A percentile compares a stretch with the other conserved stretches of the same genome.
These are phyloP conservation scores for Cercospora janseana DNA, from an alignment of 2,329 filamentous ascomycete species.

Conservation along the genomic window DNA sequence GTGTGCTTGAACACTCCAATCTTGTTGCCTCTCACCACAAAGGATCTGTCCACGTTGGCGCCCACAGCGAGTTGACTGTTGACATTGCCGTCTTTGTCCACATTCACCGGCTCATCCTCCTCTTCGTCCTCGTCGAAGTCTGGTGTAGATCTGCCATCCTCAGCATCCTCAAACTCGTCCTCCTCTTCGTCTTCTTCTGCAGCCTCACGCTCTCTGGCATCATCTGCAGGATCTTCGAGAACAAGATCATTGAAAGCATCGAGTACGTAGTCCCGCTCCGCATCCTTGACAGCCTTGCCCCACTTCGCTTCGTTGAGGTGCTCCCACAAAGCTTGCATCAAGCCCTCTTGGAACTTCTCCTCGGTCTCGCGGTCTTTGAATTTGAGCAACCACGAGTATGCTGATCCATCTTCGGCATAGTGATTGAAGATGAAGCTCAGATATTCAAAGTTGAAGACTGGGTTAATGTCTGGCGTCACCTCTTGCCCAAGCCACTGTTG, in stretches of 20 bases:
- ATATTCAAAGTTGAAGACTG: constrained; percentile 98
- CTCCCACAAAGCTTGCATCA: constrained; percentile 97
- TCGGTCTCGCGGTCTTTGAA: constrained; percentile 81
- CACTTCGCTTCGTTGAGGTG: constrained; percentile 92
- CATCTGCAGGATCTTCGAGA: constrained; percentile 73
- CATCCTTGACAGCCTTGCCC: constrained; percentile 79
- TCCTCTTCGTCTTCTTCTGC: constrained; percentile 56
- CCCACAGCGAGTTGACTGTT: constrained; percentile 95
- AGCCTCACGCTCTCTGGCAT: constrained; percentile 53
- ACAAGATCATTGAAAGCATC: constrained; percentile 93
- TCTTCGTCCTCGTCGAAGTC: constrained; percentile 69
- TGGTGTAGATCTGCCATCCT: constrained; percentile 65
- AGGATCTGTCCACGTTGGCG: constrained; percentile 94
- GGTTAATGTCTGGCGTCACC: constrained; percentile 87
- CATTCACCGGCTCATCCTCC: constrained; percentile 73
- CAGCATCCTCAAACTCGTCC: constrained; percentile 60
- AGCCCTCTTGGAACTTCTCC: constrained; percentile 85
- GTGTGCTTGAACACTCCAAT: constrained; percentile 99
- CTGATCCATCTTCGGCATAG: constrained; percentile 81
- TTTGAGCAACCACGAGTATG: constrained; percentile 91
- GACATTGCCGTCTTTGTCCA: constrained; percentile 72
- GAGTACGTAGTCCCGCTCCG: constrained; percentile 89
- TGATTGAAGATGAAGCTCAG: constrained; percentile 99
- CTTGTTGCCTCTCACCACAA: constrained; percentile 94
- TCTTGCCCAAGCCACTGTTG: constrained; percentile 84